Base-by-base conservation (phyloP, 331 rosid species). In the Rhamnella rubrinervis region DNA sequence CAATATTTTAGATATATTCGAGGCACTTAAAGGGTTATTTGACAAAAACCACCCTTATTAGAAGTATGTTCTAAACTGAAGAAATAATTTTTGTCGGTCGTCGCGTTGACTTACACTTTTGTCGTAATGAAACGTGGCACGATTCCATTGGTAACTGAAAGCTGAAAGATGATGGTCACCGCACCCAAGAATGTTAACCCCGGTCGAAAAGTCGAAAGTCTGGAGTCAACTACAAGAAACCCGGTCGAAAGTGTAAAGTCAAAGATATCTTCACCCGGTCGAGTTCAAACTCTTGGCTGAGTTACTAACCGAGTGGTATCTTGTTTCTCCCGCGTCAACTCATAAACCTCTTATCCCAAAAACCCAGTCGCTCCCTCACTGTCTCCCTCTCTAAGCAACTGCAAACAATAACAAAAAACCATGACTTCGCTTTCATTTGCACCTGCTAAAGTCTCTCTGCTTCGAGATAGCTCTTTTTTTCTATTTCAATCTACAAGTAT, bases 311-410 rank as follows among this genome's bases (percentile, higher is more conserved):
- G 67, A 0, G 41, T 59, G 17, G 11, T 15, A 8, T 21, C 16
- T 25, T 25, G 10, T 23, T 39, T 26, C 11, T 46, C 35, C 71
- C 67, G 83, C 76, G 85, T 80, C 56, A 67, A 87, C 89, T 81
- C 90, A 76, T 60, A 90, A 85, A 84, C 91, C 95, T 84, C 88
- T 21, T 31, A 67, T 49, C 68, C 84, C 73, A 70, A 73, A 80
- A 80, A 74, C 85, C 86, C 81, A 37, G 35, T 47, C 52, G 55
- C 40, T 20, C 17, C 9, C 31, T 55, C 51, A 6, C 64, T 61
- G 12, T 16, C 63, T 26, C 37, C 17, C 55, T 26, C 69, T 59
- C 65, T 2, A 0, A 26, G 14, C 10, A 61, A 46, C 41, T 37
- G 21, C 61, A 2, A 9, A 9, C 52, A 15, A 8, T 51, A 7